Base-by-base conservation (phyloP, 441 rosid genomes). In the Mallotus repandus region DNA sequence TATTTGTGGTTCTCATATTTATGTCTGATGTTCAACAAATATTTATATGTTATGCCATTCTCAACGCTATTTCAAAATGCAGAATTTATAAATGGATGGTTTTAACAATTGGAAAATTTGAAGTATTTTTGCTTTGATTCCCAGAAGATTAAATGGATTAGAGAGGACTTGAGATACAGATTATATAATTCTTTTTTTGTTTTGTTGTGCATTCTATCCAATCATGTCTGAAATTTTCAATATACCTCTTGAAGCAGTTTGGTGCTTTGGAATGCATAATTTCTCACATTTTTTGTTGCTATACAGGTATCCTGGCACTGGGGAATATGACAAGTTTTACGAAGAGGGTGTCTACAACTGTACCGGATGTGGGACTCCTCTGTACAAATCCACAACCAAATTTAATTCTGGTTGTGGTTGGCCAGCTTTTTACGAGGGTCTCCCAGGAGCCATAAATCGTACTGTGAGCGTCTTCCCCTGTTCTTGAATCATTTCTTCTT, bases 361-460 rank as follows among this genome's bases (percentile, higher is more conserved):
- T 84, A 88, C 97, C 56, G 97, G 91, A 76, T 94, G 98, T 74
- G 94, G 87, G 46, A 88, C 97, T 79, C 97, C 98, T 57, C 95
- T 92, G 0, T 90, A 94, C 79, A 87, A 43, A 69, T 92, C 97
- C 48, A 83, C 89, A 21, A 90, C 97, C 49, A 94, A 94, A 65
- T 94, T 94, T 38, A 77, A 92, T 57, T 90, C 97, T 0, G 94
- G 98, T 57, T 94, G 98, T 65, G 97, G 98, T 54, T 94, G 94
- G 97, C 98, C 98, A 25, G 97, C 97, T 76, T 94, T 94, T 83
- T 92, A 56, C 15, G 98, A 94, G 58, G 97, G 97, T 45, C 84
- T 92, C n/a, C 97, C 97, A 0, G 95, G 98, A 67, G 97, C 97
- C 58, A 94, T 94, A 16, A 87, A 84, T 72, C 38, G 89, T 74